phyloP scores from a whole-genome alignment of 169 alveolate species.

The Plasmodium gonderi region DNA sequence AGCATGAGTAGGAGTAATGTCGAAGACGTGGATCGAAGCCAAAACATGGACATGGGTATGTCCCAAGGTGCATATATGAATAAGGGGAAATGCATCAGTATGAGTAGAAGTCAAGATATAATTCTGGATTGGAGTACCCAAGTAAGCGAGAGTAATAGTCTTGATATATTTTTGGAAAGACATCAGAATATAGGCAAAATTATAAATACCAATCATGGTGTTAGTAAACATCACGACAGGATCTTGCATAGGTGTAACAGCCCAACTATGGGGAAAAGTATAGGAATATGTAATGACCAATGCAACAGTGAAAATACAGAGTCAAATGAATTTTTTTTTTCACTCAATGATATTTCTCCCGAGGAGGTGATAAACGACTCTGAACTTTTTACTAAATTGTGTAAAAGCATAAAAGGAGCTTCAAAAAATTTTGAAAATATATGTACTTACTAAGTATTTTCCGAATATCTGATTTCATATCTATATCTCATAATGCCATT shows the following conservation, averaged over 20 bases:
- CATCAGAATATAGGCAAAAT: neutral
- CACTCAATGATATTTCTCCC: neutral
- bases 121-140: neutral
- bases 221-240: too few relatives aligned
- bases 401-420: constrained; percentile 16
- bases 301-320: neutral
- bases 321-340: neutral
- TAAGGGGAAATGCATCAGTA: neutral
- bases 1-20: neutral
- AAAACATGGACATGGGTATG: too few relatives aligned
- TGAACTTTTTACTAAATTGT: constrained; percentile 9
- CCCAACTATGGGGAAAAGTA: neutral
- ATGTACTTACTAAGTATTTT: constrained; percentile 4
- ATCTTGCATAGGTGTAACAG: neutral
- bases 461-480: neutral
- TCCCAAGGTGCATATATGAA: neutral
- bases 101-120: neutral
- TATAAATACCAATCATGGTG: neutral
- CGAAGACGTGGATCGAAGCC: too few relatives aligned
- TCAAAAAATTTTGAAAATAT: constrained; percentile 16
- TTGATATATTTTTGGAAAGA: neutral
- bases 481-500: neutral
- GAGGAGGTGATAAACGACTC: neutral
- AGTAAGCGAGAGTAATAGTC: neutral
- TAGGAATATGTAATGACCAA: neutral